phyloP scores from a whole-genome alignment of 2,329 filamentous ascomycete genomes.

The Alternaria postmessia region DNA sequence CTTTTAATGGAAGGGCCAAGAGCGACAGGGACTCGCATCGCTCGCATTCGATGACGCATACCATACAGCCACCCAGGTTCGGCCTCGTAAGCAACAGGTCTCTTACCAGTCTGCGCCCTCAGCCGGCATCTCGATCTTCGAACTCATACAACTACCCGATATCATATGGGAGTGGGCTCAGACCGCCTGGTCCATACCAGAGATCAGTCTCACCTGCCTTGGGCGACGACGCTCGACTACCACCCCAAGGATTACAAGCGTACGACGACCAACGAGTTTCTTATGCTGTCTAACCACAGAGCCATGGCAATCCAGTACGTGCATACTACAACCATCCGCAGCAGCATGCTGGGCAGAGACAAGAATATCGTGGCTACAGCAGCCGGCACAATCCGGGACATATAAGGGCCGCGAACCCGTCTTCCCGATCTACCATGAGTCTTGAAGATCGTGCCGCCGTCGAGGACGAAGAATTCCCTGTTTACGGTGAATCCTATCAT shows the following conservation, averaged over 20 bases:
- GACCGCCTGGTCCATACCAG: slow-evolving; percentile 53
- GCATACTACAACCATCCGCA: not conserved
- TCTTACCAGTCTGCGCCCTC: slow-evolving; percentile 55
- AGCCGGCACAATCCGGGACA: slow-evolving; percentile 21
- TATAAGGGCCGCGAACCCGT: slow-evolving; percentile 36
- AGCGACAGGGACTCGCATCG: slow-evolving; percentile 49
- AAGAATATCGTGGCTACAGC: not conserved
- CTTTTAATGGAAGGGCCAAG: slow-evolving; percentile 30
- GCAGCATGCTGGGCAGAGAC: slow-evolving; percentile 6
- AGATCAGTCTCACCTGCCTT: slow-evolving; percentile 55
- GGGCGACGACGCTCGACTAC: slow-evolving; percentile 49
- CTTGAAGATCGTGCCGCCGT: slow-evolving; percentile 26
- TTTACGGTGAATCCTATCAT: not conserved
- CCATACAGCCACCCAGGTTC: slow-evolving; percentile 39
- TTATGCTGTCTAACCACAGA: slow-evolving; percentile 9
- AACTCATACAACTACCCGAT: slow-evolving; percentile 54
- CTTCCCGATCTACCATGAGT: slow-evolving; percentile 25
- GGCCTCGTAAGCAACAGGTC: slow-evolving; percentile 55
- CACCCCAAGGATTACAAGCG: slow-evolving; percentile 28
- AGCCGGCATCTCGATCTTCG: slow-evolving; percentile 44
- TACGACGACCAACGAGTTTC: slow-evolving; percentile 19
- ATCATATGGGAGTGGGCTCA: slow-evolving; percentile 19
- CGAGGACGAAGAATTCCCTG: not conserved
- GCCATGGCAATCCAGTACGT: not conserved
- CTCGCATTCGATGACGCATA: slow-evolving; percentile 52